phyloP scores from a whole-genome alignment of 2,329 filamentous ascomycete species.

The Epichloe hybrida region DNA sequence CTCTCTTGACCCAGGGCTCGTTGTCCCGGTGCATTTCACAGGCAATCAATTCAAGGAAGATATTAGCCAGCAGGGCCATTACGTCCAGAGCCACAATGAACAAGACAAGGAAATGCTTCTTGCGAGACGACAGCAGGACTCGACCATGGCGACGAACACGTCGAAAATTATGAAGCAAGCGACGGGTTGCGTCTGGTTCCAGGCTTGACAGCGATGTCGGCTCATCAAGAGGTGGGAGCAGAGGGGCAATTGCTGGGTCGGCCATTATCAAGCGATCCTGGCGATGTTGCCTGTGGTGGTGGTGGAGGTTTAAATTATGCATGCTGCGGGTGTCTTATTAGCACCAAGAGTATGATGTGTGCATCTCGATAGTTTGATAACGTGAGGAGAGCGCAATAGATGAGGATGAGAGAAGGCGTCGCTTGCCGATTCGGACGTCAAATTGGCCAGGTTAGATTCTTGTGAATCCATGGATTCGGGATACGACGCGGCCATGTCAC shows the following conservation, averaged over 20 bases:
- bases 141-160: slow-evolving; percentile 4
- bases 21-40: slow-evolving; percentile 29
- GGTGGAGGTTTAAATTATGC: neutral
- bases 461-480: neutral
- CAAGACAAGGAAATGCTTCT: slow-evolving; percentile 33
- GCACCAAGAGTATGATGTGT: neutral
- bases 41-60: slow-evolving; percentile 34
- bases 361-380: neutral
- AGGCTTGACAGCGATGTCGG: neutral
- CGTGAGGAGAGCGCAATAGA: neutral
- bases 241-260: neutral
- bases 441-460: neutral
- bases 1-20: slow-evolving; percentile 27
- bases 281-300: neutral
- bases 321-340: neutral
- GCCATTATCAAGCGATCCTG: neutral
- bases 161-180: slow-evolving; percentile 1
- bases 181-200: slow-evolving; percentile 1
- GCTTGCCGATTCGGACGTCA: no score
- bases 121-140: slow-evolving; percentile 19
- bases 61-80: slow-evolving; percentile 29
- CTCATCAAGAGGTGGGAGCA: neutral
- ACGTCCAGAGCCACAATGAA: slow-evolving; percentile 32
- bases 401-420: neutral
- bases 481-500: neutral